Evolutionary conservation across 495 filamentous ascomycete genomes (phyloP).

Genomic region (Penicillium roqueforti): DNA sequence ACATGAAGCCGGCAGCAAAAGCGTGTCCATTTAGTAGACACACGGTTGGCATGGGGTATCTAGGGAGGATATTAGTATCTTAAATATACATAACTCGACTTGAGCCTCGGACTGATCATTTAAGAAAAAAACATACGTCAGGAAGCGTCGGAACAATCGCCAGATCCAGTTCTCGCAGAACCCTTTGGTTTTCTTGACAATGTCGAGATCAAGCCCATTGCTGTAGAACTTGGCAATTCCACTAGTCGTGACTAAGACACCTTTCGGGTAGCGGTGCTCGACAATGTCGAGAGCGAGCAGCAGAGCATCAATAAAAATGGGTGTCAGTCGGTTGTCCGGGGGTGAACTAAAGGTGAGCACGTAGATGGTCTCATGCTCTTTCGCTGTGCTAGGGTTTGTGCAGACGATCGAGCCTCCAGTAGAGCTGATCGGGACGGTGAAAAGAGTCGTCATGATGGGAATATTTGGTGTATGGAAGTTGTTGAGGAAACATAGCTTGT

Average conservation of each 20-base stretch:
- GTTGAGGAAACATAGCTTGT: not conserved
- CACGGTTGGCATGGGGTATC: conserved; percentile 79
- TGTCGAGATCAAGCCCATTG: conserved; percentile 69
- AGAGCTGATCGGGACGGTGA: conserved; percentile 42
- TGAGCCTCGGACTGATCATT: not conserved
- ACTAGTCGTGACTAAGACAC: conserved; percentile 71
- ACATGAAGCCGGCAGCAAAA: conserved; percentile 75
- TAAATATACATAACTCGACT: not conserved
- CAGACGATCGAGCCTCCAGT: conserved; percentile 51
- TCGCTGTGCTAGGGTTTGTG: conserved; percentile 48
- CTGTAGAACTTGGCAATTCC: conserved; percentile 75
- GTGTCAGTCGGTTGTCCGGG: conserved; percentile 71
- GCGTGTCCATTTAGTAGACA: conserved; percentile 75
- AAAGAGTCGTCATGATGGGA: conserved; percentile 32
- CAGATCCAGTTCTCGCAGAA: conserved; percentile 57
- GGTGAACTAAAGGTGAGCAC: conserved; percentile 67
- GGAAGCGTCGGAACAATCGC: conserved; percentile 52
- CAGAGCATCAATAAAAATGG: conserved; percentile 59
- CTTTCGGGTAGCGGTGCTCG: conserved; percentile 60
- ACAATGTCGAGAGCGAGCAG: conserved; percentile 67
- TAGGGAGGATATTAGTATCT: conserved; percentile 19
- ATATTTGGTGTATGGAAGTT: conserved; percentile 1
- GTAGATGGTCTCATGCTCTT: conserved; percentile 50
- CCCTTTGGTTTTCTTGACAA: conserved; percentile 43
- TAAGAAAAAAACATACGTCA: conserved; percentile 47